A percentile compares a stretch with the other conserved stretches of the same genome.
Conservation (phyloP, 305 asterid genomes). For the Striga hermonthica region DNA sequence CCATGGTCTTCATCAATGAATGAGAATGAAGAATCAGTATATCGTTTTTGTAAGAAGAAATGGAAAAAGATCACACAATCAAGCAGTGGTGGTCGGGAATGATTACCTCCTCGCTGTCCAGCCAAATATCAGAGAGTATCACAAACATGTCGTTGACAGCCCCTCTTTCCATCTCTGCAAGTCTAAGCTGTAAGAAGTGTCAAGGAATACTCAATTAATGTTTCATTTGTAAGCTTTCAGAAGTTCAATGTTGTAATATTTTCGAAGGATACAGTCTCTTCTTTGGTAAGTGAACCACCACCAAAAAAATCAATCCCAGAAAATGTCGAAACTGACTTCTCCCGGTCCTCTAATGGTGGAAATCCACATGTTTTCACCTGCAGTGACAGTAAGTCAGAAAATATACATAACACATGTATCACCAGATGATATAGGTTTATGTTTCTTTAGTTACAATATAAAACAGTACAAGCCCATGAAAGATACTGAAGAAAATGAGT, state of each 20-base stretch:
- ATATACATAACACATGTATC: neutral
- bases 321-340: slow-evolving; percentile 52
- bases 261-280: slow-evolving; percentile 82
- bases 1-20: slow-evolving; percentile 77
- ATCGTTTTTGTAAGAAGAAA: slow-evolving; percentile 17
- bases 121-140: slow-evolving; percentile 85
- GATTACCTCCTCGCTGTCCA: slow-evolving; percentile 73
- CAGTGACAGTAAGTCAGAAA: slow-evolving; percentile 21
- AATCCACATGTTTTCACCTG: slow-evolving; percentile 89
- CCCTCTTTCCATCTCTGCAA: slow-evolving; percentile 71
- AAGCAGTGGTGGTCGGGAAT: slow-evolving; percentile 26
- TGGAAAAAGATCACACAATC: slow-evolving; percentile 20
- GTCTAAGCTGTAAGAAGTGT: slow-evolving; percentile 59
- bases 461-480: neutral
- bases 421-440: neutral
- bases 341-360: slow-evolving; percentile 93
- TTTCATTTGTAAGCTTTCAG: slow-evolving; percentile 14
- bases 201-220: slow-evolving; percentile 38
- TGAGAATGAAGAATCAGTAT: slow-evolving; percentile 49
- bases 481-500: neutral
- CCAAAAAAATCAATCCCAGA: slow-evolving; percentile 85
- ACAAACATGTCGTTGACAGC: slow-evolving; percentile 96
- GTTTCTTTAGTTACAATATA: neutral
- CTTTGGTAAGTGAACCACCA: slow-evolving; percentile 74
- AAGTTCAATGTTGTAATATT: slow-evolving; percentile 11